Conservation (phyloP, 805 yeast genomes). For the Saccharomycopsis lassenensis region DNA sequence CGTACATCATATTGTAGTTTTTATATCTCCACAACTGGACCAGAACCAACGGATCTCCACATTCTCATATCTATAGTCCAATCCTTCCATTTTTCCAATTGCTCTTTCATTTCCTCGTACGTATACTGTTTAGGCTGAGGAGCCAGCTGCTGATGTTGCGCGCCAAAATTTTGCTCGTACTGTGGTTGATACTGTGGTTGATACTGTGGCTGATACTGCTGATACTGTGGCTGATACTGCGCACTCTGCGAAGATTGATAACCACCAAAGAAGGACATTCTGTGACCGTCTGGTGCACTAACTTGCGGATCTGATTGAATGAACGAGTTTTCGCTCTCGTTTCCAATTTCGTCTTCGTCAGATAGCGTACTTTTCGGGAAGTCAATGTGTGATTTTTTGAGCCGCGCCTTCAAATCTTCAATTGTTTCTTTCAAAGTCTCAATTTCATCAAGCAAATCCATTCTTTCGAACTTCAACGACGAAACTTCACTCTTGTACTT, state of each 20-base stretch:
- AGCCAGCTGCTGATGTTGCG: conserved; percentile 20
- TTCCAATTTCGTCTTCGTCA: too few species aligned
- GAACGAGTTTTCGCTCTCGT: too few species aligned
- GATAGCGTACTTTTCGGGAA: conserved; percentile 20
- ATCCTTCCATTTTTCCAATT: conserved; percentile 61
- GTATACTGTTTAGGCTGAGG: conserved; percentile 22
- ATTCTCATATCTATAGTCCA: conserved; percentile 81
- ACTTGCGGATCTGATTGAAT: conserved; percentile 17
- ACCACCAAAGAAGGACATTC: conserved; percentile 1
- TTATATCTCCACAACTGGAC: conserved; percentile 44
- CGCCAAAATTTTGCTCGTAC: conserved; percentile 20
- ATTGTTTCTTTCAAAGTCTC: conserved; percentile 24
- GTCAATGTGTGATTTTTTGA: conserved; percentile 21
- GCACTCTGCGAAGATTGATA: conserved; percentile 15
- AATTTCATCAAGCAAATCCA: conserved; percentile 27
- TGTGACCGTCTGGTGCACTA: conserved; percentile 1
- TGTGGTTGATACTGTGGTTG: conserved; percentile 13
- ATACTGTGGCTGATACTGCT: conserved; percentile 19
- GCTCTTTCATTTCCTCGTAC: conserved; percentile 42
- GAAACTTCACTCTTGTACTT: conserved; percentile 26
- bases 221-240: conserved; percentile 20
- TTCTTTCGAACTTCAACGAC: conserved; percentile 25
- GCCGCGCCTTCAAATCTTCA: conserved; percentile 21
- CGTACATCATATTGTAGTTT: not conserved
- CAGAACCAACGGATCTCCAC: conserved; percentile 68